phyloP scores from a whole-genome alignment of 83 land plant genomes.

The Diphasiastrum complanatum region DNA sequence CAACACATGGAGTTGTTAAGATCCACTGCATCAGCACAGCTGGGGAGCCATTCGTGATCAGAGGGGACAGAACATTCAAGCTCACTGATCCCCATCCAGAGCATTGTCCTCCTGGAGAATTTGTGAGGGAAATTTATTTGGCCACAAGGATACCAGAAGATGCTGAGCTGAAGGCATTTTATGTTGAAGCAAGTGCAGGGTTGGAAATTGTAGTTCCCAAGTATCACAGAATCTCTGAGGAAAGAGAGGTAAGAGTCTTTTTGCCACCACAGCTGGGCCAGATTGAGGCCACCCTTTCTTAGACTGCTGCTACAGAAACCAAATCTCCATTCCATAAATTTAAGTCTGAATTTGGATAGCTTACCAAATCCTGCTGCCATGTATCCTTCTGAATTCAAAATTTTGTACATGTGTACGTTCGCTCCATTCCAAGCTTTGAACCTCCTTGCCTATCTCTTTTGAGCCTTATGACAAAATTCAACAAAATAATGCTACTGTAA shows the following conservation, averaged over 20 bases:
- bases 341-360: too few species aligned
- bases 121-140: neutral
- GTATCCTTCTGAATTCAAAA: too few species aligned
- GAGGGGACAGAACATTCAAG: too few species aligned
- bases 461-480: too few species aligned
- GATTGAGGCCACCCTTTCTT: too few species aligned
- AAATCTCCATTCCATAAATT: too few species aligned
- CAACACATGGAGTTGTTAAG: neutral
- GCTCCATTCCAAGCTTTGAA: too few species aligned
- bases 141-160: neutral
- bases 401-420: too few species aligned
- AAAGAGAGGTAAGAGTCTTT: neutral
- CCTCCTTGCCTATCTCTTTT: too few species aligned
- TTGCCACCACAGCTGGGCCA: neutral
- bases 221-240: neutral
- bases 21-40: neutral
- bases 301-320: too few species aligned
- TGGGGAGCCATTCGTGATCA: neutral
- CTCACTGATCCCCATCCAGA: neutral
- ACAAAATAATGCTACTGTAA: too few species aligned
- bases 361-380: too few species aligned
- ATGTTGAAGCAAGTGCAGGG: neutral
- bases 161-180: neutral
- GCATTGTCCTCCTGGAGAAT: slow-evolving; percentile 1
- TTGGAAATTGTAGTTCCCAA: neutral